Conservation (phyloP, 2,329 filamentous ascomycete genomes). For the Scolecobasidium constrictum region DNA sequence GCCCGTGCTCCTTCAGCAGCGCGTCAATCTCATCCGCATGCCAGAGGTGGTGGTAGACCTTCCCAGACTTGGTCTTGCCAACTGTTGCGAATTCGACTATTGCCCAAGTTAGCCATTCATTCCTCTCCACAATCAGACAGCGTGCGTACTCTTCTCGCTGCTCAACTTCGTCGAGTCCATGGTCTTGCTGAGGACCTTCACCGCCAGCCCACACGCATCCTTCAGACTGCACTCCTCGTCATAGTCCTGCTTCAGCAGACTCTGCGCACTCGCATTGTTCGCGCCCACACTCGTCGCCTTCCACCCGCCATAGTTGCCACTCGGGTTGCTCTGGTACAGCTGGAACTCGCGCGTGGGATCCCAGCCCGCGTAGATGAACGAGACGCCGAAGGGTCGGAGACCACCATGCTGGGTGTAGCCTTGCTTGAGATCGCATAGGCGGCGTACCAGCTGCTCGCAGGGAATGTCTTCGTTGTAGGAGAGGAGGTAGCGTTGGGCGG, state of each 20-base stretch:
- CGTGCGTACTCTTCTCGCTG: slow-evolving; percentile 87
- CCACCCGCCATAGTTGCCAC: slow-evolving; percentile 98
- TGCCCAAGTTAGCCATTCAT: slow-evolving; percentile 14
- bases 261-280: slow-evolving; percentile 96
- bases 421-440: slow-evolving; percentile 96
- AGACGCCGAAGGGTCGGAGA: slow-evolving; percentile 94
- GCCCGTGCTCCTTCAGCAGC: slow-evolving; percentile 85
- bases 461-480: slow-evolving; percentile 99
- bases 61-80: slow-evolving; percentile 85
- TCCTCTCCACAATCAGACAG: slow-evolving; percentile 8
- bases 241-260: slow-evolving; percentile 97
- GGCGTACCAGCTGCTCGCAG: slow-evolving; percentile 94
- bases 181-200: slow-evolving; percentile 99
- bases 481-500: slow-evolving; percentile 91
- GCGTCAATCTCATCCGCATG: slow-evolving; percentile 91
- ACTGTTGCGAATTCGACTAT: slow-evolving; percentile 97
- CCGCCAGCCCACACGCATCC: slow-evolving; percentile 92
- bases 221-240: slow-evolving; percentile 95
- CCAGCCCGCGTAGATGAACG: slow-evolving; percentile 98
- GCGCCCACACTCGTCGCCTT: slow-evolving; percentile 97
- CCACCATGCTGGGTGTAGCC: slow-evolving; percentile 98
- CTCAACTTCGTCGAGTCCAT: slow-evolving; percentile 99
- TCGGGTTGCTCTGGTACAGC: slow-evolving; percentile 97
- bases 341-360: slow-evolving; percentile 95
- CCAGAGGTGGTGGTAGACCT: slow-evolving; percentile 98